phyloP scores from a whole-genome alignment of 768 basidiomycete genomes.

The Mycena epipterygia region DNA sequence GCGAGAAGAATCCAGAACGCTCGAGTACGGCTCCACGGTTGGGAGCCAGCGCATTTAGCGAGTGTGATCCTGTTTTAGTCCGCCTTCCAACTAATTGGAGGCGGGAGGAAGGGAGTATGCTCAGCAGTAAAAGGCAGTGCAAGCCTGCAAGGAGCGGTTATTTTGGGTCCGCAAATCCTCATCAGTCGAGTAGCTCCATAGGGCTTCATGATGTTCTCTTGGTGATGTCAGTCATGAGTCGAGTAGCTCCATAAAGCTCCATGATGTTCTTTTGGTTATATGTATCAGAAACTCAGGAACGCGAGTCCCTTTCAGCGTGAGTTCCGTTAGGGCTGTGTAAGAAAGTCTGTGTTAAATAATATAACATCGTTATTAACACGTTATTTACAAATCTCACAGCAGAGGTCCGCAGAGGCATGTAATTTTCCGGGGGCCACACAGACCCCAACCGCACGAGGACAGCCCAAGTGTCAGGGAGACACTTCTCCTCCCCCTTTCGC shows the following conservation, averaged over 20 bases:
- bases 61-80: too few species aligned
- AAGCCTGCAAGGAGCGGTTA: background rate
- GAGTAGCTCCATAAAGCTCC: background rate
- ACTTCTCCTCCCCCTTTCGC: background rate
- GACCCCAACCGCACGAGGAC: constrained; percentile 9
- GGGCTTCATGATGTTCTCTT: background rate
- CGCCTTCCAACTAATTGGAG: background rate
- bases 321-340: background rate
- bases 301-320: background rate
- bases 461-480: background rate
- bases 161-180: background rate
- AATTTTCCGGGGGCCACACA: constrained; percentile 8
- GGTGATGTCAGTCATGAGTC: background rate
- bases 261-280: background rate
- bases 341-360: too few species aligned
- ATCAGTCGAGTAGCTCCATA: background rate
- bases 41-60: too few species aligned
- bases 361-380: too few species aligned
- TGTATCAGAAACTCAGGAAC: background rate
- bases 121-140: background rate
- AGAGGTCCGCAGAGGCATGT: too few species aligned
- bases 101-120: background rate
- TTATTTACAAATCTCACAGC: too few species aligned
- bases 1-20: too few species aligned
- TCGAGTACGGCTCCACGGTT: too few species aligned